phyloP scores from a whole-genome alignment of 2,329 filamentous ascomycete species.

The Berkeleyomyces basicola region DNA sequence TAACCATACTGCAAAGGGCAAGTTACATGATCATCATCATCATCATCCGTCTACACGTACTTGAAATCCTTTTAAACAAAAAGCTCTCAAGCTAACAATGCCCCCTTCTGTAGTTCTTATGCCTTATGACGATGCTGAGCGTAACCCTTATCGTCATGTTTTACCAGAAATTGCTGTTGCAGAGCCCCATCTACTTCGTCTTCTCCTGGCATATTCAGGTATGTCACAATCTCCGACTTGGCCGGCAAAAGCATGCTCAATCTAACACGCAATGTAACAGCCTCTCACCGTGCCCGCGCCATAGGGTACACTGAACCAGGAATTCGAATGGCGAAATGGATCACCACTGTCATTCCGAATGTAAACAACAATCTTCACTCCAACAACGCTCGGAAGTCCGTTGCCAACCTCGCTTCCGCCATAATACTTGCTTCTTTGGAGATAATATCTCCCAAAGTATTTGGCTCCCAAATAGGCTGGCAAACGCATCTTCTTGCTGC shows the following conservation, averaged over 20 bases:
- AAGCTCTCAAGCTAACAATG: neutral
- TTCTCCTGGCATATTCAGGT: slow-evolving; percentile 61
- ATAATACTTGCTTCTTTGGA: slow-evolving; percentile 76
- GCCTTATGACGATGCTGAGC: slow-evolving; percentile 33
- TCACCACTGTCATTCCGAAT: slow-evolving; percentile 57
- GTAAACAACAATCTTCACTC: neutral
- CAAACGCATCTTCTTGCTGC: slow-evolving; percentile 63
- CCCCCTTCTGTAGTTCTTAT: slow-evolving; percentile 24
- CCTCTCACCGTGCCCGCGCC: slow-evolving; percentile 64
- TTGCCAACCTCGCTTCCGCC: slow-evolving; percentile 54
- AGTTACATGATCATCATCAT: slow-evolving; percentile 21
- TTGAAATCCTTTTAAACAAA: neutral
- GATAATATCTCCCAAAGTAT: slow-evolving; percentile 67
- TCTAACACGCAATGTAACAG: slow-evolving; percentile 20
- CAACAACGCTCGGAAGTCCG: slow-evolving; percentile 3
- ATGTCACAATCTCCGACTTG: slow-evolving; percentile 3
- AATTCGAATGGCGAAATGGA: slow-evolving; percentile 65
- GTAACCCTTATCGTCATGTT: slow-evolving; percentile 36
- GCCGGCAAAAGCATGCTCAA: neutral
- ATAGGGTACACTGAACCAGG: slow-evolving; percentile 57
- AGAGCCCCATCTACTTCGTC: slow-evolving; percentile 55
- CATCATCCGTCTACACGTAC: too few species aligned
- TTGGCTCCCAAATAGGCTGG: slow-evolving; percentile 68
- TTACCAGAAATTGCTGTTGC: slow-evolving; percentile 46
- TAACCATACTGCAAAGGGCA: slow-evolving; percentile 58